Conservation (phyloP, 176 grass and related monocot genomes). For the Oryza meyeriana region DNA sequence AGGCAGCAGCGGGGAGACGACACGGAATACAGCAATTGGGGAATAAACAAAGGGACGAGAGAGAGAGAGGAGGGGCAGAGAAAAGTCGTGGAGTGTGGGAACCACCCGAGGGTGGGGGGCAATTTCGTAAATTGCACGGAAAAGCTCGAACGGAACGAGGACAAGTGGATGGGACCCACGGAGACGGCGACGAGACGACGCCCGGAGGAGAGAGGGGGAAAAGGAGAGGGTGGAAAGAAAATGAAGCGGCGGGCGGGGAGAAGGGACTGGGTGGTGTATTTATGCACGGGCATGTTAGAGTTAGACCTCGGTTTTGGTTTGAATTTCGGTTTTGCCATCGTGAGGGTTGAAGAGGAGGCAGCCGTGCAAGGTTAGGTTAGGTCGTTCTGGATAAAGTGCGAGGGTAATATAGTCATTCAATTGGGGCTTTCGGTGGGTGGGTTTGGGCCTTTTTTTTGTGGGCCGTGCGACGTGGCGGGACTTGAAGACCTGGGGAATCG, state of each 20-base stretch:
- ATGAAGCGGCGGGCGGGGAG: not conserved
- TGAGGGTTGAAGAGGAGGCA: no score
- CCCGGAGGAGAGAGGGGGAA: not conserved
- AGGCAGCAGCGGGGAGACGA: not conserved
- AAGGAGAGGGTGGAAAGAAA: not conserved
- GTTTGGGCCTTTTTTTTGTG: not conserved
- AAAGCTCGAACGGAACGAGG: not conserved
- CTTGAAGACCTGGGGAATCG: not conserved
- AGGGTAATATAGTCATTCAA: not conserved
- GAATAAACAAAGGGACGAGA: not conserved
- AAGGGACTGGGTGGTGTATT: not conserved
- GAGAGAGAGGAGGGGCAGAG: not conserved
- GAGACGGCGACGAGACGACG: not conserved
- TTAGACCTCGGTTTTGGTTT: not conserved
- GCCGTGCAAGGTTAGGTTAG: not conserved
- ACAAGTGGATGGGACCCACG: not conserved
- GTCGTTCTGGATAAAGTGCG: not conserved
- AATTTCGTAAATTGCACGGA: constrained; percentile 12
- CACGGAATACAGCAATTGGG: constrained; percentile 23
- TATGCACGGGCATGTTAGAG: not conserved
- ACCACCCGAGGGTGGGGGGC: not conserved
- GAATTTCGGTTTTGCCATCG: not conserved
- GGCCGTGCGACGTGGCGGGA: no score
- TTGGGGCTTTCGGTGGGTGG: no score
- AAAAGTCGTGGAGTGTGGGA: constrained; percentile 1